Evolutionary conservation across 495 filamentous ascomycete genomes (phyloP).

Genomic region (Penicillium chermesinum): DNA sequence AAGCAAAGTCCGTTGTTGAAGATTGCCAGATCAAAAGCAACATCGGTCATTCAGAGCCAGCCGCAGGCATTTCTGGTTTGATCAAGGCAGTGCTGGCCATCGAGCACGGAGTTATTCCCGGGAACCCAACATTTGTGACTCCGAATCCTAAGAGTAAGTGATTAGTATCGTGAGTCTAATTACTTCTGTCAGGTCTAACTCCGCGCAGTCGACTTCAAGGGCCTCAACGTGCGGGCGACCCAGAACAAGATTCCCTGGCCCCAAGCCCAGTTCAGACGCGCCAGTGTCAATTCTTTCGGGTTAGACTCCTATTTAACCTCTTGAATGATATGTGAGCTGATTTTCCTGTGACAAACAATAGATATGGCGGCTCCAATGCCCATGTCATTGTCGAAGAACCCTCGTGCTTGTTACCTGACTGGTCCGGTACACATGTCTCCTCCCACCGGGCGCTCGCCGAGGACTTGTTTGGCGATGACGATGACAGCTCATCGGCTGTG

Average conservation of each 20-base stretch:
- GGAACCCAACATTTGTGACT: slow-evolving; percentile 46
- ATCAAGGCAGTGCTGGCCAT: slow-evolving; percentile 50
- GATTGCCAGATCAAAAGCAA: too few relatives aligned
- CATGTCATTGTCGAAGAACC: slow-evolving; percentile 40
- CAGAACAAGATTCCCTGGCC: neutral
- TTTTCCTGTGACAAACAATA: too few relatives aligned
- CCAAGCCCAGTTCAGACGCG: slow-evolving; percentile 18
- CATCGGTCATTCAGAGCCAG: slow-evolving; percentile 40
- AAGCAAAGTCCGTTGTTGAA: too few relatives aligned
- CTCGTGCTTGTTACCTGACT: too few relatives aligned
- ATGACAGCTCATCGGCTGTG: too few relatives aligned
- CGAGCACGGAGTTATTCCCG: slow-evolving; percentile 40
- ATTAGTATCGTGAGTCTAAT: too few relatives aligned
- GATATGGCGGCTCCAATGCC: slow-evolving; percentile 35
- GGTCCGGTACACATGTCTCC: too few relatives aligned
- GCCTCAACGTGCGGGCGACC: slow-evolving; percentile 40
- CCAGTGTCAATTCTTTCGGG: slow-evolving; percentile 35
- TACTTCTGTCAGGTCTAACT: too few relatives aligned
- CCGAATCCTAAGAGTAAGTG: slow-evolving; percentile 48
- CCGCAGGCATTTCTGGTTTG: slow-evolving; percentile 52
- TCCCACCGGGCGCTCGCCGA: too few relatives aligned
- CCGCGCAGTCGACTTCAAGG: slow-evolving; percentile 33
- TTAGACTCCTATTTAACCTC: too few relatives aligned
- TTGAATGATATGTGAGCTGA: too few relatives aligned
- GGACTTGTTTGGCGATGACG: too few relatives aligned